Conservation (phyloP, 2,329 filamentous ascomycete species). For the Aspergillus clavatus region DNA sequence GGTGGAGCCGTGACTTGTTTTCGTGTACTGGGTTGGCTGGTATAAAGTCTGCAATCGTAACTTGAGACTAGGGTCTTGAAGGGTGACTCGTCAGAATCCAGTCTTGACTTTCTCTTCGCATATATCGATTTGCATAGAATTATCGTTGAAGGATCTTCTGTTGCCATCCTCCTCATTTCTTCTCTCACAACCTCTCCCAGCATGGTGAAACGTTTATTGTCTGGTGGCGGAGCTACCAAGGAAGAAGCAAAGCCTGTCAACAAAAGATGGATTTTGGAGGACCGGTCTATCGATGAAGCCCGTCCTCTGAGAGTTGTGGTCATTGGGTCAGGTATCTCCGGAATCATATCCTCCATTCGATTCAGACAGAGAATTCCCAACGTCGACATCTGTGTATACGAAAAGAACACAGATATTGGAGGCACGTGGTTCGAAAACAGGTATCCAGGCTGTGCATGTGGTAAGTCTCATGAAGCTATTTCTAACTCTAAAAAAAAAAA, state of each 20-base stretch:
- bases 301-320: slow-evolving; percentile 32
- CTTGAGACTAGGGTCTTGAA: neutral
- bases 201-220: neutral
- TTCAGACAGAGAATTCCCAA: slow-evolving; percentile 36
- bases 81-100: no score
- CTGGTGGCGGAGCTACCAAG: neutral
- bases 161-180: neutral
- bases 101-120: neutral
- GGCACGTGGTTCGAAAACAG: slow-evolving; percentile 34
- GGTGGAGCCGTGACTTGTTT: neutral
- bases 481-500: no score
- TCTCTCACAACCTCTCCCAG: neutral
- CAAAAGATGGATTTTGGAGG: slow-evolving; percentile 20
- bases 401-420: slow-evolving; percentile 32
- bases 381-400: slow-evolving; percentile 32
- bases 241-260: neutral
- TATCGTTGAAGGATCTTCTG: no score
- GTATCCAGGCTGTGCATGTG: slow-evolving; percentile 36
- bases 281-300: slow-evolving; percentile 30
- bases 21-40: neutral
- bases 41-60: neutral
- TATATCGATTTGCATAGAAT: neutral
- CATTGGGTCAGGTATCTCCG: slow-evolving; percentile 39
- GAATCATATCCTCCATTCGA: slow-evolving; percentile 36
- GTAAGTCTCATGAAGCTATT: slow-evolving; percentile 15